Base-by-base conservation (phyloP, 1,284 basidiomycete species). In the Paramarasmius palmivorus region DNA sequence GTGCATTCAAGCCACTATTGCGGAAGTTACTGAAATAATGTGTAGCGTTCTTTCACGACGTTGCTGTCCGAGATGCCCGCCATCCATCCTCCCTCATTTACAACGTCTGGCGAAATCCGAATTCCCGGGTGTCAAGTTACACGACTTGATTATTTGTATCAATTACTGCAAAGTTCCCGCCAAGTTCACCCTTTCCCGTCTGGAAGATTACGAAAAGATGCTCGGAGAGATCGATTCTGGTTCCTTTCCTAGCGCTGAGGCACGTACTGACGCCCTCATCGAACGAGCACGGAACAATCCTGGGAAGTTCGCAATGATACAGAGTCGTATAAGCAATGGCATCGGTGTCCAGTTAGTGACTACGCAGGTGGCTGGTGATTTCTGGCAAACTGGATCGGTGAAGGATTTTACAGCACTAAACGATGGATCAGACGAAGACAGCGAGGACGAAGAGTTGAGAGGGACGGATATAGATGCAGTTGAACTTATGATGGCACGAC, bases 211-310 rank as follows among this genome's bases (percentile, higher is more conserved):
- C 29, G 29, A 32, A 32, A 32, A 32, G 12, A 6, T 32, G 6
- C 29, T 32, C 12, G 59, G 54, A 14, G 41, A 55, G 10, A 57
- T 53, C 5, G 50, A 52, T 7, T 62, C 64, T 1, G 62, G 57
- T 19, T 48, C 56, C 40, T 32, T 32, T 12, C 29, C 29, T 32
- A 69, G 69, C 48, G 61, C 65, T n/a, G 65, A 65, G 53, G 69
- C 68, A 23, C 63, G 72, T 12, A 69, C 68, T 57, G 70, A 71
- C 17, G 66, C 65, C 14, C 57, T 73, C 3, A 57, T 75, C 52
- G 68, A 72, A 54, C 66, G 69, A 40, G 71, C 67, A 29, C 57
- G 63, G 39, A 55, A 64, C 23, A 61, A 71, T 59, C 67, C 67
- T 15, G 68, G 64, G 9, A 62, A 61, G 20, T 67, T 62, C 52